Conservation (phyloP, 192 early-diverging fungal species). For the Endogone sp. region DNA sequence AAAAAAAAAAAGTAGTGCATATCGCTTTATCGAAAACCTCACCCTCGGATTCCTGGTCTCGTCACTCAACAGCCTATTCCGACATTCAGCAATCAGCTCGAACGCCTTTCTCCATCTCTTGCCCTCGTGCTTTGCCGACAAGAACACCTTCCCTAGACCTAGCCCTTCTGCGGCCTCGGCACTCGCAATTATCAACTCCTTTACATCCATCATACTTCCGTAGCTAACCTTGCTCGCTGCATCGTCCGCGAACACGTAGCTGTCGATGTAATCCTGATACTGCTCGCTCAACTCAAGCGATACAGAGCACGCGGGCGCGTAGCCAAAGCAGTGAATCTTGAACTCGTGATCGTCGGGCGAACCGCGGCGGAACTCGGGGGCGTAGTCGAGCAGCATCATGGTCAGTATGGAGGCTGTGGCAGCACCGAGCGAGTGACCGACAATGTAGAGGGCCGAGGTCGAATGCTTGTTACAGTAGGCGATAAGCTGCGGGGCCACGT, state of each 20-base stretch:
- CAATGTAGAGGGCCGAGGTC: slow-evolving; percentile 53
- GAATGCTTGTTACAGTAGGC: slow-evolving; percentile 53
- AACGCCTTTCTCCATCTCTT: slow-evolving; percentile 40
- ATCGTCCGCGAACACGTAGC: slow-evolving; percentile 51
- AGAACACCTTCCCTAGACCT: slow-evolving; percentile 37
- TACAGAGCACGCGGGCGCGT: slow-evolving; percentile 44
- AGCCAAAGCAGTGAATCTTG: slow-evolving; percentile 41
- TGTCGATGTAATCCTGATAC: slow-evolving; percentile 48
- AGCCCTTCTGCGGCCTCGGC: slow-evolving; percentile 42
- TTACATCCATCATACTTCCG: slow-evolving; percentile 53
- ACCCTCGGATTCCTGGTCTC: slow-evolving; percentile 27
- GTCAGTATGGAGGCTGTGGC: slow-evolving; percentile 68
- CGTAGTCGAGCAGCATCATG: slow-evolving; percentile 64
- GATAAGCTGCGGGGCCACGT: slow-evolving; percentile 59
- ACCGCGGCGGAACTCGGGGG: slow-evolving; percentile 40
- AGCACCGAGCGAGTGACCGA: slow-evolving; percentile 72
- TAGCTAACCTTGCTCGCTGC: slow-evolving; percentile 52
- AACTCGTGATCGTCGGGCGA: slow-evolving; percentile 21
- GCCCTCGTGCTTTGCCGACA: slow-evolving; percentile 28
- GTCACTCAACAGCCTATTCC: slow-evolving; percentile 21
- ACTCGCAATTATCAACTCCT: slow-evolving; percentile 41
- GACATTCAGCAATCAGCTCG: slow-evolving; percentile 31
- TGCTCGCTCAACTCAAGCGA: slow-evolving; percentile 41
- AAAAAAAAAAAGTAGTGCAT: not conserved
- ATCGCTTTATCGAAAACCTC: slow-evolving; percentile 1